phyloP scores from a whole-genome alignment of 257 asterid species.

The Fraxinus americana region DNA sequence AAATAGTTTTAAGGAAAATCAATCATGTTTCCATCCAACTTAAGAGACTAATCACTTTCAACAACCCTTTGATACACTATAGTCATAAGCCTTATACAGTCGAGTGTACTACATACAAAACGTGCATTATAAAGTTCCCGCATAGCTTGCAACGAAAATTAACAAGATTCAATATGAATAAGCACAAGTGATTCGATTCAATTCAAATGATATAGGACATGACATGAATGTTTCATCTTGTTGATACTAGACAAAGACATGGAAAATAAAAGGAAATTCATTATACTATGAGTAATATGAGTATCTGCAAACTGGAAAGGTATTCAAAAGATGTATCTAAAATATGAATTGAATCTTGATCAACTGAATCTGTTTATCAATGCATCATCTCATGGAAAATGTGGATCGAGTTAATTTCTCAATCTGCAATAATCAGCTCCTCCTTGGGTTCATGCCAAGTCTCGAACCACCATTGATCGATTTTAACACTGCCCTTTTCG shows the following conservation, averaged over 20 bases:
- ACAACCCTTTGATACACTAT: slow-evolving; percentile 6
- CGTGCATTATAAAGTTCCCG: neutral
- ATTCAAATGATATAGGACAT: too few species aligned
- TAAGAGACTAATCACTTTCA: slow-evolving; percentile 27
- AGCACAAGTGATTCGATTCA: neutral
- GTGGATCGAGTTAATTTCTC: slow-evolving; percentile 23
- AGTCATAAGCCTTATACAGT: neutral
- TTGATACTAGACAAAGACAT: neutral
- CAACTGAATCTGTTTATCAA: slow-evolving; percentile 11
- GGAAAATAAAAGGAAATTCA: slow-evolving; percentile 19
- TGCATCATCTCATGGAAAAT: neutral
- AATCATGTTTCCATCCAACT: slow-evolving; percentile 31
- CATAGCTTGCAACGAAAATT: neutral
- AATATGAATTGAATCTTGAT: slow-evolving; percentile 12
- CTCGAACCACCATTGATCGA: slow-evolving; percentile 47
- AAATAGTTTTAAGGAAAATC: slow-evolving; percentile 22
- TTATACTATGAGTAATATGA: slow-evolving; percentile 1
- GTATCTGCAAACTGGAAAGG: slow-evolving; percentile 16
- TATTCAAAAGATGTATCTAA: slow-evolving; percentile 10
- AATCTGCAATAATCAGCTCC: slow-evolving; percentile 34
- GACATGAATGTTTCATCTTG: too few species aligned
- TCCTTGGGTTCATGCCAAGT: slow-evolving; percentile 28
- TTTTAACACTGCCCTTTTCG: slow-evolving; percentile 22
- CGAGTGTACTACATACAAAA: neutral
- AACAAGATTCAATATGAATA: slow-evolving; percentile 3